Conservation (phyloP, 768 basidiomycete species). For the Leccinum truebloodii region DNA sequence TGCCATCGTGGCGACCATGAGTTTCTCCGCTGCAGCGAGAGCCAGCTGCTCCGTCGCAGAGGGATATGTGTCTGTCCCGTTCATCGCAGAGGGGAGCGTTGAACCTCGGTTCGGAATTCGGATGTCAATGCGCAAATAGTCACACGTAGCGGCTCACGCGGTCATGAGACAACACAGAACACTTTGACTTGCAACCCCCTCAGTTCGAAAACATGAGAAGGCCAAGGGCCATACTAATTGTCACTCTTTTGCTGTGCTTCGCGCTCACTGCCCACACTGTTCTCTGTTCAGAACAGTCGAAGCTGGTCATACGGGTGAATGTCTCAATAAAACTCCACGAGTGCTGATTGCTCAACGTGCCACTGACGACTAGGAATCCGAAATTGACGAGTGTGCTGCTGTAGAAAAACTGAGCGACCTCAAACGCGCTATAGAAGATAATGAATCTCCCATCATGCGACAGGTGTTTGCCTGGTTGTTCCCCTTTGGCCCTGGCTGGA, state of each 20-base stretch:
- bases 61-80: constrained; percentile 40
- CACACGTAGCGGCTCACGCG: background rate
- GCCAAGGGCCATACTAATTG: constrained; percentile 29
- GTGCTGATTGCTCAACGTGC: constrained; percentile 13
- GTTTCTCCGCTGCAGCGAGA: constrained; percentile 59
- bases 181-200: constrained; percentile 6
- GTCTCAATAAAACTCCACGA: constrained; percentile 8
- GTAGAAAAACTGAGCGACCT: constrained; percentile 53
- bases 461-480: constrained; percentile 80
- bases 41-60: constrained; percentile 49
- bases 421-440: constrained; percentile 59
- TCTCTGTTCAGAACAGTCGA: constrained; percentile 20
- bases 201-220: constrained; percentile 21
- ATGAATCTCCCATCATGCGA: constrained; percentile 74
- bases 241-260: constrained; percentile 47
- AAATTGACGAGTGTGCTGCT: constrained; percentile 43
- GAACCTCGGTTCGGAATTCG: constrained; percentile 25
- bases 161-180: background rate
- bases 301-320: constrained; percentile 34
- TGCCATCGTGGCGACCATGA: constrained; percentile 75
- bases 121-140: constrained; percentile 12
- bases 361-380: constrained; percentile 39
- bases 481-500: constrained; percentile 90
- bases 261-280: constrained; percentile 21
- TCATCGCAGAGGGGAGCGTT: background rate